Conservation (phyloP, 371 early-diverging fungal genomes). For the Mortierella sp. region DNA sequence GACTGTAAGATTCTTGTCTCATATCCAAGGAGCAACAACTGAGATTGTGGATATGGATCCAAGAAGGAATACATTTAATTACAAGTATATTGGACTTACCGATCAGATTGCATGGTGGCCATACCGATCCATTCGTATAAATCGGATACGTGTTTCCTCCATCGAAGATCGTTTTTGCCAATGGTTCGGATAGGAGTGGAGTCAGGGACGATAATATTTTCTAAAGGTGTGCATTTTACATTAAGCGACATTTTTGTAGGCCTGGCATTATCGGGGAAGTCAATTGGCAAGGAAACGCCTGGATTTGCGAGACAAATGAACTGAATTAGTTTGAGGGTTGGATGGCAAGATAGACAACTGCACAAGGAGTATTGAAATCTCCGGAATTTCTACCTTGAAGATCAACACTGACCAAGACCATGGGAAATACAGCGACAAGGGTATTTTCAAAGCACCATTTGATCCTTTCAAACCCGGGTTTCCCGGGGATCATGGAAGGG, state of each 20-base stretch:
- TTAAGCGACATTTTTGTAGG: slow-evolving; percentile 19
- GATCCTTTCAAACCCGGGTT: slow-evolving; percentile 63
- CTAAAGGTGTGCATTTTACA: slow-evolving; percentile 8
- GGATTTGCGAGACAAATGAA: not conserved
- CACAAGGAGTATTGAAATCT: too few species aligned
- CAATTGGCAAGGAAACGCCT: slow-evolving; percentile 35
- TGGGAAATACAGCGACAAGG: slow-evolving; percentile 55
- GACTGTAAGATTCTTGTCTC: too few species aligned
- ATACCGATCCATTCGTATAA: slow-evolving; percentile 76
- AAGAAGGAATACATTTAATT: too few species aligned
- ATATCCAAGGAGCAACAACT: too few species aligned
- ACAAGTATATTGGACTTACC: slow-evolving; percentile 55
- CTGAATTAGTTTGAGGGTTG: not conserved
- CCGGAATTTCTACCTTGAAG: slow-evolving; percentile 39
- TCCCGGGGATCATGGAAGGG: slow-evolving; percentile 60
- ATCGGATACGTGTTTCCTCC: slow-evolving; percentile 42
- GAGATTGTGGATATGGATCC: too few species aligned
- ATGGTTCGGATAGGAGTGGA: slow-evolving; percentile 33
- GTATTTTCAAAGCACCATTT: slow-evolving; percentile 72
- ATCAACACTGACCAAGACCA: slow-evolving; percentile 61
- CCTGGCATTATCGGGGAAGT: slow-evolving; percentile 25
- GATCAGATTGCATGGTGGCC: slow-evolving; percentile 63
- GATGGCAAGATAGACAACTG: too few species aligned
- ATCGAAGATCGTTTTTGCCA: slow-evolving; percentile 38
- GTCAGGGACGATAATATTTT: slow-evolving; percentile 37